Conservation (phyloP, 2,329 filamentous ascomycete genomes). For the Dryadomyces quercus-mongolicae region DNA sequence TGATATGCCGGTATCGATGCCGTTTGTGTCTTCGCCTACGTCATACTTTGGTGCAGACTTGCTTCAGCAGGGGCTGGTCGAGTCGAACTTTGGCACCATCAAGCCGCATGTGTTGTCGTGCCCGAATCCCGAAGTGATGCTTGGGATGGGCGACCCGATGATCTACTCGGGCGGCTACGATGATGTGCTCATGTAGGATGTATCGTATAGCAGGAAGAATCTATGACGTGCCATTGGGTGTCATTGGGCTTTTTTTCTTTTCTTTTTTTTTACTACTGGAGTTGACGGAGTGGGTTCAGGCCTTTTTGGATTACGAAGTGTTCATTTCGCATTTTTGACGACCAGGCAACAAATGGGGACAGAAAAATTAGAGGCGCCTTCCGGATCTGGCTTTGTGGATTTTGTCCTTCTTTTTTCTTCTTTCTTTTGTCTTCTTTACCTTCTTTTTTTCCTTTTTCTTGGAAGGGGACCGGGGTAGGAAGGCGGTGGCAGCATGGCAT, state of each 20-base stretch:
- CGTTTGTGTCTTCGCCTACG: constrained; percentile 3
- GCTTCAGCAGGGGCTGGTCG: constrained; percentile 37
- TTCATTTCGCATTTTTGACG: neutral
- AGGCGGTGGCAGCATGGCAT: neutral
- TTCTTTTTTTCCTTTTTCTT: neutral
- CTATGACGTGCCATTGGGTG: no score
- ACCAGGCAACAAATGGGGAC: neutral
- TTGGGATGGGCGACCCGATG: constrained; percentile 46
- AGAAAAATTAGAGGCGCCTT: neutral
- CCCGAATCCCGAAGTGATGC: constrained; percentile 41
- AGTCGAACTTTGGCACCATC: constrained; percentile 39
- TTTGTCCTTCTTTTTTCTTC: neutral
- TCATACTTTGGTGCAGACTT: constrained; percentile 30
- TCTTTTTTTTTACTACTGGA: neutral
- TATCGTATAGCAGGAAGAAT: neutral
- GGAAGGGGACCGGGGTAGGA: neutral
- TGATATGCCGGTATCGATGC: constrained; percentile 2
- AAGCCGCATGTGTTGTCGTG: constrained; percentile 43
- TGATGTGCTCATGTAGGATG: constrained; percentile 21
- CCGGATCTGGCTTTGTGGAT: neutral
- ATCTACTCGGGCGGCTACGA: constrained; percentile 41
- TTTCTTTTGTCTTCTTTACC: neutral
- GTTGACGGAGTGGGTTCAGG: no score
- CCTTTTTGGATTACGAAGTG: no score
- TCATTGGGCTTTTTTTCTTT: neutral